Conservation (phyloP, 768 basidiomycete genomes). For the Pulveroboletus frians region DNA sequence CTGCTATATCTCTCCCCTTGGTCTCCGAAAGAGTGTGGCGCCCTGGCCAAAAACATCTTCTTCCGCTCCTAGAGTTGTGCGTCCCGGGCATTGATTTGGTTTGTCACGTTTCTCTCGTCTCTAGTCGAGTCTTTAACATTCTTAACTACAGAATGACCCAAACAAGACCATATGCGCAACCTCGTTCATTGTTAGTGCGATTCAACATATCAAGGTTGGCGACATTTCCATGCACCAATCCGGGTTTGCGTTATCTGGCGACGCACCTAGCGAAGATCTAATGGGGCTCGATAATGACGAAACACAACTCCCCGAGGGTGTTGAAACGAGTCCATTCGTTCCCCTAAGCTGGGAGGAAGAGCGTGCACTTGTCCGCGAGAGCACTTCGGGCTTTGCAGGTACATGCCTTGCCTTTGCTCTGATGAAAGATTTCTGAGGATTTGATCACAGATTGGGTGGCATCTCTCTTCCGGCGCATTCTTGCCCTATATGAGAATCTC, state of each 20-base stretch:
- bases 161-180: conserved; percentile 75
- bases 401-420: conserved; percentile 10
- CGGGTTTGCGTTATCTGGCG: conserved; percentile 49
- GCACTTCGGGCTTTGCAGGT: conserved; percentile 77
- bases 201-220: conserved; percentile 74
- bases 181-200: conserved; percentile 67
- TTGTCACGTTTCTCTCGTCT: conserved; percentile 18
- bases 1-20: conserved; percentile 70
- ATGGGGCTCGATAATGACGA: conserved; percentile 48
- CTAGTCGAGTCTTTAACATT: not conserved
- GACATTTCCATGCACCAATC: conserved; percentile 64
- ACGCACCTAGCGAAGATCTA: conserved; percentile 48
- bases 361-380: conserved; percentile 67
- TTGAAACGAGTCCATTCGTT: conserved; percentile 31
- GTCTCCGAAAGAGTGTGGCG: conserved; percentile 76
- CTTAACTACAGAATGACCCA: conserved; percentile 60
- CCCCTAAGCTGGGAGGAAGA: conserved; percentile 59
- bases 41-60: conserved; percentile 81
- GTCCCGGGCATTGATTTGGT: conserved; percentile 91
- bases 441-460: conserved; percentile 66
- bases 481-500: conserved; percentile 84
- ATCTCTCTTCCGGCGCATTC: conserved; percentile 69
- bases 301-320: conserved; percentile 48
- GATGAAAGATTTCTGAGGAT: not conserved
- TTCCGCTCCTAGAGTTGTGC: conserved; percentile 83